phyloP scores from a whole-genome alignment of 768 basidiomycete species.

The Pilatotrama ljubarskyi region DNA sequence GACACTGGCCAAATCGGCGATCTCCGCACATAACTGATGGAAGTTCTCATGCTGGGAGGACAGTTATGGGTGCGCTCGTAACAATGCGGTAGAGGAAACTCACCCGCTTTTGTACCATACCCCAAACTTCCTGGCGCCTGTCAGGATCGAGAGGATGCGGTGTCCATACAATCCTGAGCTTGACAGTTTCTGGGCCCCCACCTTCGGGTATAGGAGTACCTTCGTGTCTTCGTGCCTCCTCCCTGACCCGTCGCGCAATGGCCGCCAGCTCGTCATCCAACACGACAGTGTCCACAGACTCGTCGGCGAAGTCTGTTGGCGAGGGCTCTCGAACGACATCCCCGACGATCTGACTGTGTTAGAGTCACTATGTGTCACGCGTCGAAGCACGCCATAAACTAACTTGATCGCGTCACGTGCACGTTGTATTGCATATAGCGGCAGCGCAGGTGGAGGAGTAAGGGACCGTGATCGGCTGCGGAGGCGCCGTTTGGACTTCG shows the following conservation, averaged over 20 bases:
- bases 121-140: constrained; percentile 44
- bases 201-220: constrained; percentile 26
- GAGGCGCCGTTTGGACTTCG: constrained; percentile 28
- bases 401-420: constrained; percentile 66
- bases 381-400: constrained; percentile 18
- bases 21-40: constrained; percentile 60
- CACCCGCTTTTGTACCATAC: constrained; percentile 62
- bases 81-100: constrained; percentile 17
- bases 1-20: constrained; percentile 61
- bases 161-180: constrained; percentile 61
- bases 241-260: constrained; percentile 47
- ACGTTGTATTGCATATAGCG: constrained; percentile 52
- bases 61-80: no score
- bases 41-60: constrained; percentile 61
- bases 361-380: not conserved
- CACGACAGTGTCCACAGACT: constrained; percentile 49
- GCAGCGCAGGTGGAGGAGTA: constrained; percentile 71
- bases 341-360: constrained; percentile 49
- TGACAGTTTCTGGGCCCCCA: constrained; percentile 42
- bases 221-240: constrained; percentile 29
- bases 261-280: constrained; percentile 63
- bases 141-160: constrained; percentile 57
- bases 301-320: constrained; percentile 44
- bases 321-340: constrained; percentile 44
- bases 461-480: constrained; percentile 71